These are phyloP conservation scores for Lodderomyces margitis DNA, from an alignment of 1,139 yeast genomes.

Conservation along the genomic window DNA sequence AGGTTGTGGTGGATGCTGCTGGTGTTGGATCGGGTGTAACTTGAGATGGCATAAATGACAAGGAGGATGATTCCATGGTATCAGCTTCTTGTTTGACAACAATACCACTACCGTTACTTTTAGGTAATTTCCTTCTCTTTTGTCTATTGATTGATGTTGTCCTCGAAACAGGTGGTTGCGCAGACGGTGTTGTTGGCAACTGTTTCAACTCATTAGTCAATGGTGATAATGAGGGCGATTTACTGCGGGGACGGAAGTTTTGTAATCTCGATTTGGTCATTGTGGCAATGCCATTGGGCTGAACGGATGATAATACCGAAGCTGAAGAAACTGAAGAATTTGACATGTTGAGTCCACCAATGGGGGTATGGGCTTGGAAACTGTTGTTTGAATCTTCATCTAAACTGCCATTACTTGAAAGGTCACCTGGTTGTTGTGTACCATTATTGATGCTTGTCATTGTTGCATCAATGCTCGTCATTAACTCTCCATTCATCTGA, in stretches of 20 bases:
- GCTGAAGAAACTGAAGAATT: slow-evolving; percentile 5
- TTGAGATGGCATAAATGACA: background rate
- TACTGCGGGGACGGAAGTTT: background rate
- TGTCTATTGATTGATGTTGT: background rate
- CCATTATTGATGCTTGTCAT: background rate
- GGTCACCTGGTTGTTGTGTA: background rate
- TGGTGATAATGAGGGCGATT: slow-evolving; percentile 1
- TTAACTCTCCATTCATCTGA: background rate
- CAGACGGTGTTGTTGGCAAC: background rate
- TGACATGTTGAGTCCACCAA: background rate
- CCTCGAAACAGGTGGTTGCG: background rate
- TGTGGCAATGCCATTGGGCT: slow-evolving; percentile 1
- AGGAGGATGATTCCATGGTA: background rate
- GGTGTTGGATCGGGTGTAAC: background rate
- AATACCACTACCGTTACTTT: background rate
- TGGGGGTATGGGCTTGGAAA: slow-evolving; percentile 1
- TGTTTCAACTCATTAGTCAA: background rate
- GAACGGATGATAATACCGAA: slow-evolving; percentile 4
- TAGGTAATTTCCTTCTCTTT: background rate
- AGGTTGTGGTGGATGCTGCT: background rate
- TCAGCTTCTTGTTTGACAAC: background rate
- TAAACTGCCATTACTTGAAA: slow-evolving; percentile 2
- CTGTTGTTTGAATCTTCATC: slow-evolving; percentile 6
- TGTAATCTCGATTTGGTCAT: slow-evolving; percentile 1
- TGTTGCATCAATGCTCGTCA: background rate